Percentiles rank a stretch among this genome's conserved stretches.
These are phyloP conservation scores for Phyllosticta capitalensis DNA, from an alignment of 2,329 filamentous ascomycete species.

Conservation along the genomic window DNA sequence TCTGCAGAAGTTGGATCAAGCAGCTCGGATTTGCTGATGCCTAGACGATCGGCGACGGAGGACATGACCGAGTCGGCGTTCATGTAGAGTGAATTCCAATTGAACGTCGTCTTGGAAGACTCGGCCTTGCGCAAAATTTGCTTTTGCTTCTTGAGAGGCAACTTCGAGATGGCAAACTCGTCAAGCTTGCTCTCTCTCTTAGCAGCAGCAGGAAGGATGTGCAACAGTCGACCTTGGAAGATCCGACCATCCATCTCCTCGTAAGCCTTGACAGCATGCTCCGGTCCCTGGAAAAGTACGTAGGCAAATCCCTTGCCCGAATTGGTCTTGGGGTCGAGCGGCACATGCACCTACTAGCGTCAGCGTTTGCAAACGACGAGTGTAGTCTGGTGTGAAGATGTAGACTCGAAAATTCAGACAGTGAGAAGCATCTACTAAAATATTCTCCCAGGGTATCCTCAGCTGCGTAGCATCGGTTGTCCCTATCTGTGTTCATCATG, in stretches of 20 bases:
- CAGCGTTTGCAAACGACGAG: conserved; percentile 12
- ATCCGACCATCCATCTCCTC: conserved; percentile 69
- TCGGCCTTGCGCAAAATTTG: conserved; percentile 78
- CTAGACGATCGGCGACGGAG: conserved; percentile 76
- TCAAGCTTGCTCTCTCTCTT: conserved; percentile 77
- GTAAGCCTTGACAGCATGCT: conserved; percentile 69
- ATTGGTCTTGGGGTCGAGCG: conserved; percentile 59
- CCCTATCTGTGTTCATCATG: conserved; percentile 99
- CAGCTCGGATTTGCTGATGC: conserved; percentile 82
- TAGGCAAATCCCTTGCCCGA: conserved; percentile 85
- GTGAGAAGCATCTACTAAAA: conserved; percentile 99
- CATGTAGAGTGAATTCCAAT: conserved; percentile 99
- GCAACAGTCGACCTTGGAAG: conserved; percentile 86
- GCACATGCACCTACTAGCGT: conserved; percentile 66
- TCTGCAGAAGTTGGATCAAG: conserved; percentile 93
- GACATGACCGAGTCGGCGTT: conserved; percentile 87
- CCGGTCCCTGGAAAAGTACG: conserved; percentile 64
- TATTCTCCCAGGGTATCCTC: conserved; percentile 87
- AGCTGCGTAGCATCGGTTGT: conserved; percentile 96
- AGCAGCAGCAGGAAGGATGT: conserved; percentile 74
- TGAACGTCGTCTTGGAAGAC: conserved; percentile 70
- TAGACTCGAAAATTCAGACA: conserved; percentile 50
- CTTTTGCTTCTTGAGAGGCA: conserved; percentile 91
- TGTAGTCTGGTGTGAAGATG: not conserved
- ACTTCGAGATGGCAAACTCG: conserved; percentile 79